Evolutionary conservation across 139 green algal genomes (phyloP), one percentile per base, ranked within the genome.

Genomic region (Trebouxia sp.): DNA sequence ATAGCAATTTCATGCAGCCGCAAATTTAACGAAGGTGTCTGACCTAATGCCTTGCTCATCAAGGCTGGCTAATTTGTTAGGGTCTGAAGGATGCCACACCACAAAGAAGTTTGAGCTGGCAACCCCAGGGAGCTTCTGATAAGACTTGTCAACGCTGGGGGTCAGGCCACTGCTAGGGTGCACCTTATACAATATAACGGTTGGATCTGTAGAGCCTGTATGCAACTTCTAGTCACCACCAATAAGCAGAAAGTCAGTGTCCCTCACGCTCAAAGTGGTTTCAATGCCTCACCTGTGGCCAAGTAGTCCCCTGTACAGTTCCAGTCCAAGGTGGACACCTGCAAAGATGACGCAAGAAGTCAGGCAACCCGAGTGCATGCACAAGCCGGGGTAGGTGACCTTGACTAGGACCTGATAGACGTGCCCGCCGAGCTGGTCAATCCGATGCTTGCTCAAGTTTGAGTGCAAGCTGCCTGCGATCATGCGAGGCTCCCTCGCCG

Each of bases 241-340:
- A 6, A 14, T 2, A 65, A 30, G 53, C 10, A 26, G 51, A 6
- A 9, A 9, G 53, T 8, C 12, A 35, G 20, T 35, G 53, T 65
- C 15, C 1, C 8, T 30, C 1, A 37, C 6, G 10, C 15, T 65
- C 5, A 38, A 41, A 26, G 28, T 17, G 22, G 3, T 39, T 17
- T 28, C 14, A 39, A 5, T 9, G 7, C 4, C 28, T 8, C 24
- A 69, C 58, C 58, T 69, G 58, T 38, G 9, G 28, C 58, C 58
- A 69, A 42, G 28, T 30, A 69, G 20, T 69, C 58, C 11, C 58
- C 58, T 39, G 58, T 69, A 42, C 58, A 69, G 58, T 69, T 69
- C 58, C 58, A 69, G 30, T 69, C 58, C 30, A 69, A 24, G 22
- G 58, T 69, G 58, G 39, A 41, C 24, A 69, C 58, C 58, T 69